Base-by-base conservation (phyloP, 2,329 filamentous ascomycete species). In the Colletotrichum australisinense region DNA sequence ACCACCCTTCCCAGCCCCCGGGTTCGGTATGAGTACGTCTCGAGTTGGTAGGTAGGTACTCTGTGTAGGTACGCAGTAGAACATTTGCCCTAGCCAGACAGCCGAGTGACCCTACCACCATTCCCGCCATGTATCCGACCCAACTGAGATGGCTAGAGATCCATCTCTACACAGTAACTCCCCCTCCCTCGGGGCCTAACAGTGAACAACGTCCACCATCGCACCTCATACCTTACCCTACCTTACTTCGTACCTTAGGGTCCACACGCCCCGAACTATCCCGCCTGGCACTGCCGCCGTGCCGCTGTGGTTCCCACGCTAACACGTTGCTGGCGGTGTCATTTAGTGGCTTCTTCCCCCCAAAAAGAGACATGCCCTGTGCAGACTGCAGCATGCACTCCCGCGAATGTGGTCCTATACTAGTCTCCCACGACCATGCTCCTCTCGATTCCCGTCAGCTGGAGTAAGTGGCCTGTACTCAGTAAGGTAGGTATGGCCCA, bases 381-480 rank as follows among this genome's bases (percentile, higher is more conserved):
- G 60, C 60, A 53, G 26, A 14, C 46, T 72, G 64, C 69, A 68
- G 64, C 64, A 24, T 52, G 26, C 58, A 35, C 58, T 72, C 69
- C 69, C 69, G 69, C 65, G 24, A 28, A 30, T 49, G 26, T 68
- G 64, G 64, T 67, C 53, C 65, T 72, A 57, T 67, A 42, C 65
- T 72, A 57, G 60, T 63, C 42, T 49, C 19, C 42, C 38, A 42
- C 38, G 38, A 19, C 38, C 19, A 42, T 32, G 26, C 30, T 52
- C 42, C 42, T 63, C 26, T 38, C 42, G 60, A 46, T 14, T 62
- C 16, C 38, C 35, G 24, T 42, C 58, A 46, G n/a, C 24, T 26
- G 24, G 24, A 46, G 35, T 49, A 12, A 35, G 32, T 35, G 32
- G 32, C 32, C 32, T 35, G 32, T 35, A 30, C 30, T 1, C 7